Evolutionary conservation across 805 yeast genomes (phyloP), one percentile per base, ranked within the genome.

Genomic region (Teunomyces atbi): DNA sequence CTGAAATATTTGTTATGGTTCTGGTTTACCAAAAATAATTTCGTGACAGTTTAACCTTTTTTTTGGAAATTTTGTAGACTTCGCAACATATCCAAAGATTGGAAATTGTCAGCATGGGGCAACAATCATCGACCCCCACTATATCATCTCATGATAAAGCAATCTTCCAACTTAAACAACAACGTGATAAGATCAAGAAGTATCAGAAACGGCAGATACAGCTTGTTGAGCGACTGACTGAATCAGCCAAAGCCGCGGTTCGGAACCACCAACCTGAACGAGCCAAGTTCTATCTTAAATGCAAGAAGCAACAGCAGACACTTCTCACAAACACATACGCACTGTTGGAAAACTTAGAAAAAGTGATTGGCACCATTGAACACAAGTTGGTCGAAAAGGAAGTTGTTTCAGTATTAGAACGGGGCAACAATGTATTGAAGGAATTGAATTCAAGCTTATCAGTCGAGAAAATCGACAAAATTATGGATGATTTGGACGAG

Each of bases 321-420:
- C 67, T 86, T n/a, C 68, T 92, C 2, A 68, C 69, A 19, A 84
- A 83, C 53, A 85, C 96, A 0, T 85, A 83, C 32, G 81, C 77
- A 36, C 99, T 94, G 65, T 70, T 91, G 26, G 84, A 83, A 46
- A 85, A 86, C 32, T 65, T 94, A 30, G 97, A 92, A 62, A 78
- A 81, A 49, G 77, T 94, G 62, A 85, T 89, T 6, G 78, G 82
- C 18, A 83, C 83, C 7, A 86, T 94, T 30, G 98, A 94, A 65
- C 90, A 89, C 68, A 92, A 96, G 58, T 68, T 89, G 47, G 83
- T 94, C 27, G 98, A 94, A 61, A 81, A 82, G 51, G 96, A 90
- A 57, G 90, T 94, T 35, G 54, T 91, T 3, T 78, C 77, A 48
- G 97, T 97, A 0, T 69, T 94, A 26, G 76, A 83, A 54, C 83